phyloP scores from a whole-genome alignment of 139 green algal genomes.

The Pycnococcus provasolii region DNA sequence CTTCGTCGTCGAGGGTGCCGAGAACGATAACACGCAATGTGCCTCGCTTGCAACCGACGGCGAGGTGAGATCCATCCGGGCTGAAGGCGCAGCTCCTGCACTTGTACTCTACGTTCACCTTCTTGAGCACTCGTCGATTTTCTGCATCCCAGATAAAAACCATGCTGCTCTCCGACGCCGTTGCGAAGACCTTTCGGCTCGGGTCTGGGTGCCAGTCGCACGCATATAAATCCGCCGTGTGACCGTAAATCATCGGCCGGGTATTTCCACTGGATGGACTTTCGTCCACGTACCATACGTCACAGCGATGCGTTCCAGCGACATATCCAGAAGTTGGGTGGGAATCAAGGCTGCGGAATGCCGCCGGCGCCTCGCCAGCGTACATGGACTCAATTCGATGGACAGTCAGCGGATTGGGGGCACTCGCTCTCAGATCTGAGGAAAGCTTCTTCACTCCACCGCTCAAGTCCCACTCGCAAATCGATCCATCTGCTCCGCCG shows the following conservation, averaged over 20 bases:
- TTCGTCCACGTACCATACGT: background rate
- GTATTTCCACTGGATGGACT: background rate
- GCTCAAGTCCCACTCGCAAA: too few relatives aligned
- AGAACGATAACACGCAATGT: background rate
- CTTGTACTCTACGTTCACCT: background rate
- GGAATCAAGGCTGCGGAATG: background rate
- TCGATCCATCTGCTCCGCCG: too few relatives aligned
- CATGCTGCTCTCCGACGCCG: constrained; percentile 12
- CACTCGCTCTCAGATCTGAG: too few relatives aligned
- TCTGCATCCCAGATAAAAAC: constrained; percentile 38
- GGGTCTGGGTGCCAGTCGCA: constrained; percentile 42
- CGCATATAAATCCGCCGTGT: constrained; percentile 44
- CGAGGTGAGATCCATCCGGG: constrained; percentile 43
- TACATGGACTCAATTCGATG: background rate
- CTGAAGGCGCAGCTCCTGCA: constrained; percentile 31
- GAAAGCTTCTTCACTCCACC: too few relatives aligned
- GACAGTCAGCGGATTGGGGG: too few relatives aligned
- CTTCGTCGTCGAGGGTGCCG: constrained; percentile 24
- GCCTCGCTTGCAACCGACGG: constrained; percentile 28
- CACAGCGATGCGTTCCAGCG: background rate
- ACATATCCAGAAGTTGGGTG: background rate
- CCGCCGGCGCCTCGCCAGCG: background rate
- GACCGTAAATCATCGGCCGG: constrained; percentile 43
- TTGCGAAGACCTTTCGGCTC: constrained; percentile 30
- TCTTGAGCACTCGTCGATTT: constrained; percentile 3